These are phyloP conservation scores for Pyrus communis DNA, from an alignment of 306 rosid species.

Conservation along the genomic window DNA sequence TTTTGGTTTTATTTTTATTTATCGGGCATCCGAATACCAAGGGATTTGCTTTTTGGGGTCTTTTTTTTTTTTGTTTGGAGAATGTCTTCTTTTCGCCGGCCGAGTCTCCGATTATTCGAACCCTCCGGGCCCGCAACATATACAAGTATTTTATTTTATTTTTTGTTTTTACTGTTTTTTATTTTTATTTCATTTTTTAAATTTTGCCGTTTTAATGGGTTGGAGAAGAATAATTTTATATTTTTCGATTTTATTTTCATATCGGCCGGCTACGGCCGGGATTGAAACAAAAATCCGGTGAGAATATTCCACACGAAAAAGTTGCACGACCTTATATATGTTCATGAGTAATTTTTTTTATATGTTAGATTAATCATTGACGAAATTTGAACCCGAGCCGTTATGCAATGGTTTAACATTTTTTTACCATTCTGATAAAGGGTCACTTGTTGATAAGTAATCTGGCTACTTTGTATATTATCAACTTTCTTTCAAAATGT, in stretches of 20 bases:
- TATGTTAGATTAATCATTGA: too few species aligned
- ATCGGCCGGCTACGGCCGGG: not conserved
- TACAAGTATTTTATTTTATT: not conserved
- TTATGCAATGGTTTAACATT: fast-evolving
- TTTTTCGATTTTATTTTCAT: too few species aligned
- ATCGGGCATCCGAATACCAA: not conserved
- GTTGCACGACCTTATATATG: too few species aligned
- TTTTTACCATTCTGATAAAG: too few species aligned
- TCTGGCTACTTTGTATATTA: too few species aligned
- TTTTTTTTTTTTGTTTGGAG: not conserved
- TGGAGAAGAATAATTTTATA: not conserved
- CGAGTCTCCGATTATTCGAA: not conserved
- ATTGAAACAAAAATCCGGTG: too few species aligned
- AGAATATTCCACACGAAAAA: too few species aligned
- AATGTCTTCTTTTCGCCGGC: not conserved
- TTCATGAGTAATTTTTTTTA: too few species aligned
- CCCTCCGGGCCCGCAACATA: not conserved
- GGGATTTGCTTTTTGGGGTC: not conserved
- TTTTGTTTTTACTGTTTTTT: not conserved
- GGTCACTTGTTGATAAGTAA: too few species aligned
- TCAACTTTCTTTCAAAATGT: too few species aligned
- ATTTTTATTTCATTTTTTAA: not conserved
- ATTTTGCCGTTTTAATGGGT: not conserved
- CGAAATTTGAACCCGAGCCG: too few species aligned
- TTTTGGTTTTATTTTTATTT: not conserved